phyloP scores from a whole-genome alignment of 208 protist species.

The Crithidia expoeki region DNA sequence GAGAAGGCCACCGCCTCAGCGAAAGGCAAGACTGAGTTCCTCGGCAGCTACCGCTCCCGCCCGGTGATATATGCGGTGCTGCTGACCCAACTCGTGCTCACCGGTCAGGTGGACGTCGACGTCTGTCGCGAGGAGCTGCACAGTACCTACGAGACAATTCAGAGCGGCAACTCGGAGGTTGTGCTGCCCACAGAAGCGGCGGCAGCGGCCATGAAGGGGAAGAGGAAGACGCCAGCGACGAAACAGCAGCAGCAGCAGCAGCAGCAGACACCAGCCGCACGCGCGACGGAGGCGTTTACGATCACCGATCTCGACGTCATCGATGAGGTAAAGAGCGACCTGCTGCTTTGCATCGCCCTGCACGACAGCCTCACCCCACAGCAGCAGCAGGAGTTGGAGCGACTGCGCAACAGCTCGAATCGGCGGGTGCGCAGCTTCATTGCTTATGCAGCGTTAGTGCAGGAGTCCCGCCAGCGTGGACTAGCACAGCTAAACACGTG shows the following conservation, averaged over 20 bases:
- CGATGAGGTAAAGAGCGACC: constrained; percentile 74
- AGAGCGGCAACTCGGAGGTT: constrained; percentile 18
- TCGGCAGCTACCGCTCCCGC: constrained; percentile 24
- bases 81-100: constrained; percentile 44
- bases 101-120: constrained; percentile 30
- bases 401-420: constrained; percentile 29
- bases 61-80: constrained; percentile 38
- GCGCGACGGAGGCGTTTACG: constrained; percentile 22
- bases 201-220: constrained; percentile 10
- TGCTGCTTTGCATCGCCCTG: constrained; percentile 69
- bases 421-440: constrained; percentile 55
- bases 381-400: constrained; percentile 22
- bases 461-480: constrained; percentile 4
- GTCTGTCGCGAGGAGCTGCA: constrained; percentile 39
- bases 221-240: constrained; percentile 19
- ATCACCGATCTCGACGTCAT: constrained; percentile 50
- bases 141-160: constrained; percentile 30
- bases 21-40: constrained; percentile 32
- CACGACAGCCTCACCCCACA: constrained; percentile 37
- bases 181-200: constrained; percentile 7
- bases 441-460: constrained; percentile 35
- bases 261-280: constrained; percentile 13
- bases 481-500: constrained; percentile 10
- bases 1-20: constrained; percentile 13
- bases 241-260: constrained; percentile 13